Evolutionary conservation across 31 red algal species (phyloP).

Genomic region (Bonnemaisonia californica): DNA sequence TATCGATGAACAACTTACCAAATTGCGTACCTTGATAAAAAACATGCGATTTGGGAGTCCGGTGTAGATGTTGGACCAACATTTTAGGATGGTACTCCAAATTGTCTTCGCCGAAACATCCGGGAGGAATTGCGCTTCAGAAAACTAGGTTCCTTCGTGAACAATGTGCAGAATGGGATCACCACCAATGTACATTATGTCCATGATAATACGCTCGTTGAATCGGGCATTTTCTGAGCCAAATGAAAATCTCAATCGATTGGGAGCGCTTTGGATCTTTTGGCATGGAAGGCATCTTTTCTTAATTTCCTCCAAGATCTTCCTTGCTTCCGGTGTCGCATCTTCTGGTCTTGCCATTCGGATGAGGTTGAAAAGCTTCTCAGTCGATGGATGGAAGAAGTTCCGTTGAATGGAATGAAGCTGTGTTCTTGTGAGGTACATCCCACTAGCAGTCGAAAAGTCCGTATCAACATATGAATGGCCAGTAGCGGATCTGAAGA

Average conservation of each 20-base stretch:
- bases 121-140: neutral
- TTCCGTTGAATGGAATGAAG: neutral
- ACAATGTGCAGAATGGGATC: neutral
- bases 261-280: neutral
- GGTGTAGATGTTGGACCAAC: neutral
- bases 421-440: too few relatives aligned
- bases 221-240: neutral
- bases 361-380: neutral
- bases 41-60: neutral
- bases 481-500: too few relatives aligned
- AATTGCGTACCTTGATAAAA: neutral
- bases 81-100: neutral
- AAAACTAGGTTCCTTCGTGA: neutral
- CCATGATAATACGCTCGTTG: too few relatives aligned
- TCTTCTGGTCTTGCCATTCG: neutral
- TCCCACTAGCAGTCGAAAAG: too few relatives aligned
- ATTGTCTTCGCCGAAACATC: neutral
- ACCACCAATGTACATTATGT: conserved; percentile 1
- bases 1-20: neutral
- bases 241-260: neutral
- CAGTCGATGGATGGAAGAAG: conserved; percentile 1
- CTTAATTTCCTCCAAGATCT: too few relatives aligned
- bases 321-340: too few relatives aligned
- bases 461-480: too few relatives aligned
- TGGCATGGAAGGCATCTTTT: neutral